These are phyloP conservation scores for Mallotus nudiflorus DNA, from an alignment of 345 rosid species.

Conservation along the genomic window DNA sequence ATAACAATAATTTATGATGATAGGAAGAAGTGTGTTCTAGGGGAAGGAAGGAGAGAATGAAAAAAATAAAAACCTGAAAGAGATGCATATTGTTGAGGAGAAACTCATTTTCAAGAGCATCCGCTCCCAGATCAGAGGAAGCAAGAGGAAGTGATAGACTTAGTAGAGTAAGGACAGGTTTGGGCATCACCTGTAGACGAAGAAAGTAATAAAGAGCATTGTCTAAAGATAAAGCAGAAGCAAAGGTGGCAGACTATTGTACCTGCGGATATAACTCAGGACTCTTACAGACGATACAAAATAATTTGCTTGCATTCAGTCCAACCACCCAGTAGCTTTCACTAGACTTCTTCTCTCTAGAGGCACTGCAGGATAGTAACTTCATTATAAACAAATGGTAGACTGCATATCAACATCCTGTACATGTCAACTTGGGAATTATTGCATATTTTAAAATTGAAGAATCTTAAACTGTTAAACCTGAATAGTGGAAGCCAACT, in stretches of 20 bases:
- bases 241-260: slow-evolving; percentile 14
- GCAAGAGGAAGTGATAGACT: slow-evolving; percentile 76
- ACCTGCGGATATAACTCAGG: slow-evolving; percentile 85
- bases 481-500: slow-evolving; percentile 96
- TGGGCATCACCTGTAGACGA: slow-evolving; percentile 74
- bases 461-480: slow-evolving; percentile 54
- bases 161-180: slow-evolving; percentile 72
- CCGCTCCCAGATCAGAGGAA: slow-evolving; percentile 92
- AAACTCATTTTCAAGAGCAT: slow-evolving; percentile 87
- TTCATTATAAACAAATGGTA: slow-evolving; percentile 5
- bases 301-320: slow-evolving; percentile 63
- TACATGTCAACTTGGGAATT: slow-evolving; percentile 4
- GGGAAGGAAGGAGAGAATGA: neutral
- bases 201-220: slow-evolving; percentile 15
- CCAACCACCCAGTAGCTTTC: slow-evolving; percentile 94
- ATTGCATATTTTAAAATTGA: slow-evolving; percentile 8
- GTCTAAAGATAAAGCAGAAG: slow-evolving; percentile 6
- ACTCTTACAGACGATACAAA: slow-evolving; percentile 67
- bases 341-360: slow-evolving; percentile 60
- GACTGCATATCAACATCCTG: neutral
- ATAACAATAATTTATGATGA: neutral
- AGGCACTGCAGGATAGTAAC: slow-evolving; percentile 48
- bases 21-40: neutral
- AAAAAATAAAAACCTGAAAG: slow-evolving; percentile 70
- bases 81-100: slow-evolving; percentile 62